phyloP scores from a whole-genome alignment of 805 yeast genomes.

The Ogataea ganodermae region DNA sequence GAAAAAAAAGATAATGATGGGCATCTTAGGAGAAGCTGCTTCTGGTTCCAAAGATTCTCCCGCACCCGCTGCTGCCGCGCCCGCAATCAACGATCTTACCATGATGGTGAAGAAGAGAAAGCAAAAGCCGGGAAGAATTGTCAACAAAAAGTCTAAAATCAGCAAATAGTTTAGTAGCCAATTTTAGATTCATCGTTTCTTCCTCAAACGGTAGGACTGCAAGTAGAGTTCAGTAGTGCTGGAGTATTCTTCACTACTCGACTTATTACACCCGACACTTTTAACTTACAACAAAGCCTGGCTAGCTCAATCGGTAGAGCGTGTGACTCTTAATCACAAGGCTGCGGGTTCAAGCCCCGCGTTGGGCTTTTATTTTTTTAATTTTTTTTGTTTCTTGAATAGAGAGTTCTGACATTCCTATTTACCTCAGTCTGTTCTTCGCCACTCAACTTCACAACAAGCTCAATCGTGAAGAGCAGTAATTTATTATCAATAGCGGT shows the following conservation, averaged over 20 bases:
- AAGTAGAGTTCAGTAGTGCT: too few species aligned
- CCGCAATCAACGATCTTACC: slow-evolving; percentile 60
- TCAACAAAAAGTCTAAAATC: slow-evolving; percentile 20
- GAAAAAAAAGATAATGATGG: slow-evolving; percentile 54
- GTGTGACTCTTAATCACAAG: slow-evolving; percentile 31
- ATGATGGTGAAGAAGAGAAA: slow-evolving; percentile 58
- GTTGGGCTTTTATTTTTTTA: slow-evolving; percentile 21
- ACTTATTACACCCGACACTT: too few species aligned
- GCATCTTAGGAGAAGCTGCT: slow-evolving; percentile 53
- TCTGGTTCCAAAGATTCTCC: slow-evolving; percentile 24
- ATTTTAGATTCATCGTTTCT: neutral
- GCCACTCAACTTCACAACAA: too few species aligned
- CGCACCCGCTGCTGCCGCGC: slow-evolving; percentile 15
- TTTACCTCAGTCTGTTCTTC: neutral
- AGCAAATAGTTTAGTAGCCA: neutral
- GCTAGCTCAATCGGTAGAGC: slow-evolving; percentile 32
- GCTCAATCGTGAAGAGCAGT: too few species aligned
- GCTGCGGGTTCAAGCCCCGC: slow-evolving; percentile 31
- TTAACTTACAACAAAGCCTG: slow-evolving; percentile 18
- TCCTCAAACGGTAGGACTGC: too few species aligned
- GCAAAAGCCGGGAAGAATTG: slow-evolving; percentile 19
- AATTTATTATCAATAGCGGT: too few species aligned
- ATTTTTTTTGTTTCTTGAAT: neutral
- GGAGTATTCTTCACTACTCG: too few species aligned
- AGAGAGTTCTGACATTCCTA: neutral